These are phyloP conservation scores for Fusarium sp. DNA, from an alignment of 2,329 filamentous ascomycete species.

Conservation along the genomic window DNA sequence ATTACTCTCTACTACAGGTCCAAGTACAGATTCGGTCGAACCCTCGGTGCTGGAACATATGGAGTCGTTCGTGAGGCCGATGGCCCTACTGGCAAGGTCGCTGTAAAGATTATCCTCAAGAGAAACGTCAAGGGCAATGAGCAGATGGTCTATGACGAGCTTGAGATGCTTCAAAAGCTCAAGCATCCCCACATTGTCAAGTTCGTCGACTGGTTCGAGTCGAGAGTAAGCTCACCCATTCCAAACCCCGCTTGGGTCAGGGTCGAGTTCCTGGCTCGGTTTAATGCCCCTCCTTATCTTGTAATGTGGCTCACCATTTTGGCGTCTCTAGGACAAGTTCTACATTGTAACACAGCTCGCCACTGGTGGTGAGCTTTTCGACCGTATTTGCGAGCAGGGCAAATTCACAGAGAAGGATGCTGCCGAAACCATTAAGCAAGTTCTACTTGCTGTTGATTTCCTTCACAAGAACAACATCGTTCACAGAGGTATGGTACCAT, in stretches of 20 bases:
- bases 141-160: conserved; percentile 98
- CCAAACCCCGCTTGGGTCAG: conserved; percentile 1
- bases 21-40: conserved; percentile 92
- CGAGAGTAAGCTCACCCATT: conserved; percentile 72
- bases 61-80: conserved; percentile 98
- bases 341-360: conserved; percentile 98
- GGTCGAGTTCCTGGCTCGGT: conserved; percentile 6
- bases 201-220: conserved; percentile 99
- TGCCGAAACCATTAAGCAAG: conserved; percentile 93
- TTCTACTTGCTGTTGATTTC: conserved; percentile 93
- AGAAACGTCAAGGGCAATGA: conserved; percentile 99
- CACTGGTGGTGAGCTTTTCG: conserved; percentile 95
- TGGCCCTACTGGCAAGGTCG: conserved; percentile 84
- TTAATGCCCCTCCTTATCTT: conserved; percentile 9
- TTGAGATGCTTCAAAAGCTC: conserved; percentile 91
- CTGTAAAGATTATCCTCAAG: conserved; percentile 99
- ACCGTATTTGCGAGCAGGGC: conserved; percentile 97
- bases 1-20: conserved; percentile 63
- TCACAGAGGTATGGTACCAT: conserved; percentile 78
- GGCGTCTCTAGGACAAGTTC: conserved; percentile 85
- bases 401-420: conserved; percentile 99
- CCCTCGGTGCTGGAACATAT: conserved; percentile 96
- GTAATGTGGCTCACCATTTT: conserved; percentile 23
- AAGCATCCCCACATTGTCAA: conserved; percentile 96
- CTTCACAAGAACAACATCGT: conserved; percentile 95